Base-by-base conservation (phyloP, 345 rosid genomes). In the Sonneratia alba region DNA sequence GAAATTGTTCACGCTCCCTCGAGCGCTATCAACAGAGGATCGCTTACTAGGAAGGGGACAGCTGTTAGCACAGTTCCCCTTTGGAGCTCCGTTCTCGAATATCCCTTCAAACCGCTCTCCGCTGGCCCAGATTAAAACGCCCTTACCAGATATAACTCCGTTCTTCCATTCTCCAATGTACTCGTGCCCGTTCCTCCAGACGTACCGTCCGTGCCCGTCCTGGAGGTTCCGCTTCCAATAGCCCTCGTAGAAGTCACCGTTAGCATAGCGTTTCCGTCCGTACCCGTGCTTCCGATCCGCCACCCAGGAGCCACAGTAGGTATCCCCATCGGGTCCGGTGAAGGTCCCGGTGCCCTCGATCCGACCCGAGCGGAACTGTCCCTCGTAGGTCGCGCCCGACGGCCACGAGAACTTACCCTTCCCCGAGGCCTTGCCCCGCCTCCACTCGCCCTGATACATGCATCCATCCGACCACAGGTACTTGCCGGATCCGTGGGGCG, bases 391-490 rank as follows among this genome's bases (percentile, higher is more conserved):
- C 0, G 99, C 98, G 1, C 99, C 99, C 3, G 98, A 90, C 3
- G 99, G 98, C 99, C 99, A 95, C 12, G 99, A 95, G 81, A 95
- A 95, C 82, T 85, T 95, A 2, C 99, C 99, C 77, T 87, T 92
- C 21, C 99, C 99, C 1, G 86, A 89, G 36, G 99, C 98, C 69
- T 95, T 95, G 3, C 99, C 99, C 14, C 92, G 84, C 45, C 91
- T 84, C 99, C 99, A 95, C 72, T 95, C 96, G 7, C 99, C 99
- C 71, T 90, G 98, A 43, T 92, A 95, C 99, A 95, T 95, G 83
- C 98, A 95, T 4, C 99, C 99, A 72, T 95, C 99, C 34, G 81
- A 80, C 99, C 99, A 95, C 18, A 95, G 72, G 70, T 92, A 95
- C 86, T 95, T 95, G 0, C 99, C 99, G 68, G 92, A 87, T 85